Conservation (phyloP, 345 rosid genomes). For the Eucalyptus caleyi region DNA sequence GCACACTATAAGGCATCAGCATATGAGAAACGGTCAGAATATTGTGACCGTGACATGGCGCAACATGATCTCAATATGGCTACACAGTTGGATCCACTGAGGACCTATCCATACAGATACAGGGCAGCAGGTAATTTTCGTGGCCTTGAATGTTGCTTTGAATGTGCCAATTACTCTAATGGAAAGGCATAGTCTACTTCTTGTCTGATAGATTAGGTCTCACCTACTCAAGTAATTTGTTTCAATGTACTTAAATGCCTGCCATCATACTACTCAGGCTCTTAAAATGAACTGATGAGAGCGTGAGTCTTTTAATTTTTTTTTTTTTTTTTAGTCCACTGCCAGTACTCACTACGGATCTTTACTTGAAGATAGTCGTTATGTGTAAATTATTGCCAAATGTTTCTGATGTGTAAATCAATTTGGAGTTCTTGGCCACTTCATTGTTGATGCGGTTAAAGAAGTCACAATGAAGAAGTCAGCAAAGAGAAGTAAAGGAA, state of each 20-base stretch:
- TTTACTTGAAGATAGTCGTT: background rate
- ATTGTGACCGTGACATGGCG: constrained; percentile 72
- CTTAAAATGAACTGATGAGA: background rate
- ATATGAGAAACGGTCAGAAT: constrained; percentile 89
- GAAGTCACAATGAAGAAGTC: background rate
- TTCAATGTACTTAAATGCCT: background rate
- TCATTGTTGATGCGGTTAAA: background rate
- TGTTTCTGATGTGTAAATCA: background rate
- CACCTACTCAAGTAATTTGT: background rate
- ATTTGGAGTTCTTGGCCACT: background rate
- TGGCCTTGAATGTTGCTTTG: background rate
- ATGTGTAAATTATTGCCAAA: background rate
- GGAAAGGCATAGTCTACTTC: background rate
- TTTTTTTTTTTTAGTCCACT: background rate
- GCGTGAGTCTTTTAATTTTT: background rate
- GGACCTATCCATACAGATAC: constrained; percentile 94
- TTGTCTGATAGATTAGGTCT: background rate
- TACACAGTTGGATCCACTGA: constrained; percentile 69
- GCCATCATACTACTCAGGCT: background rate
- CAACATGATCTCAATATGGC: constrained; percentile 79
- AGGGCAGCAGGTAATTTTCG: constrained; percentile 70
- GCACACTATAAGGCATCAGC: constrained; percentile 70
- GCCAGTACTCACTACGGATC: background rate
- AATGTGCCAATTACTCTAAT: background rate
- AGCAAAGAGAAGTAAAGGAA: background rate